Evolutionary conservation across 345 rosid genomes (phyloP), one percentile per base, ranked within the genome.

Genomic region (Eutrema yunnanense): DNA sequence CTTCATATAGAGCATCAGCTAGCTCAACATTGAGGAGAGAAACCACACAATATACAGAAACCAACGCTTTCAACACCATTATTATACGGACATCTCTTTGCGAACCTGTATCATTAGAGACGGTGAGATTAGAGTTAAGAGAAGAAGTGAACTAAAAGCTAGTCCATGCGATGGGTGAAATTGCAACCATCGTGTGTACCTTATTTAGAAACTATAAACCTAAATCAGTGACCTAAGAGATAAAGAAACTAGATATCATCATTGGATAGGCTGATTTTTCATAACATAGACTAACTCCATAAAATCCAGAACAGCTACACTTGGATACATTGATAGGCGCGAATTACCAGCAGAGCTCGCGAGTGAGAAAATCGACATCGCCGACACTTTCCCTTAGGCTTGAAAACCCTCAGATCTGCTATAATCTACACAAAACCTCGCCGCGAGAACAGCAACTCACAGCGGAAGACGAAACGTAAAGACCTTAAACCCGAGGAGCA

Each of bases 31-130:
- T 68, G 66, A 66, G 9, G 34, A 80, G 42, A 59, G 73, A 63
- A 70, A 80, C 80, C 62, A 86, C 68, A 66, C 36, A 82, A 50
- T 79, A 87, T 7, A 76, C 74, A 61, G 67, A 66, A 22, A 84
- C 58, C 55, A 86, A 65, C 65, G 76, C 75, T 71, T 75, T 81
- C 78, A 83, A 72, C 80, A 77, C 74, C 65, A 63, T 46, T 66
- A 69, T 54, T 26, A 52, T 22, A 22, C 2, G 40, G 13, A 59
- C 43, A 34, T 36, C 53, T 67, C 59, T 61, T 36, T 32, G 64
- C 3, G 12, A 54, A 53, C 65, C 70, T 78, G 52, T 36, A 33
- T 40, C 27, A 63, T 41, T 26, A 74, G 38, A 48, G 59, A 73
- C 19, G 55, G 13, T n/a, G 61, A 60, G 68, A 56, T 26, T 52